Evolutionary conservation across 306 rosid species (phyloP).

Genomic region (Glycyrrhiza uralensis): DNA sequence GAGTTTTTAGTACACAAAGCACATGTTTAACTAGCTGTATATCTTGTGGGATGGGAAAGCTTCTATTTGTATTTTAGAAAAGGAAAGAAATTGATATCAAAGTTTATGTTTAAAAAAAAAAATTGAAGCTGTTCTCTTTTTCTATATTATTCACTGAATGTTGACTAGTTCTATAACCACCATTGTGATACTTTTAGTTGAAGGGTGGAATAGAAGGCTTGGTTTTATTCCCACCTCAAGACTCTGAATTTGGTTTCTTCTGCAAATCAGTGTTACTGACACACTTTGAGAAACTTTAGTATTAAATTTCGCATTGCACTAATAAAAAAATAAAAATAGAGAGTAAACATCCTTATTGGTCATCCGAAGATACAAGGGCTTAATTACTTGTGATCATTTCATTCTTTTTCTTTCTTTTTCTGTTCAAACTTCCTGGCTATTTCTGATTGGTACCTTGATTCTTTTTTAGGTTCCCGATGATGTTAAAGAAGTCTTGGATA

Average conservation of each 20-base stretch:
- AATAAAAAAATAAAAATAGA: not conserved
- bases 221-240: not conserved
- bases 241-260: not conserved
- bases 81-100: not conserved
- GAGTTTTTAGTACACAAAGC: not conserved
- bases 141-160: not conserved
- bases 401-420: not conserved
- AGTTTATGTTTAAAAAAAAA: not conserved
- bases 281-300: not conserved
- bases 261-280: not conserved
- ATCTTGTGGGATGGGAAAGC: conserved; percentile 5
- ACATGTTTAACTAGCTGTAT: not conserved
- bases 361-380: not conserved
- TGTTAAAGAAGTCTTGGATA: conserved; percentile 74
- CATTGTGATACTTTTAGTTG: not conserved
- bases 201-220: not conserved
- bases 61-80: not conserved
- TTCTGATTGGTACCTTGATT: conserved; percentile 13
- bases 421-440: not conserved
- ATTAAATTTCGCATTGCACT: not conserved
- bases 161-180: not conserved
- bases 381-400: not conserved
- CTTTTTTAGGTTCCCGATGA: conserved; percentile 67
- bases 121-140: not conserved
- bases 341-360: not conserved